These are phyloP conservation scores for Leishmania mexicana DNA, from an alignment of 208 protist species.

Conservation along the genomic window DNA sequence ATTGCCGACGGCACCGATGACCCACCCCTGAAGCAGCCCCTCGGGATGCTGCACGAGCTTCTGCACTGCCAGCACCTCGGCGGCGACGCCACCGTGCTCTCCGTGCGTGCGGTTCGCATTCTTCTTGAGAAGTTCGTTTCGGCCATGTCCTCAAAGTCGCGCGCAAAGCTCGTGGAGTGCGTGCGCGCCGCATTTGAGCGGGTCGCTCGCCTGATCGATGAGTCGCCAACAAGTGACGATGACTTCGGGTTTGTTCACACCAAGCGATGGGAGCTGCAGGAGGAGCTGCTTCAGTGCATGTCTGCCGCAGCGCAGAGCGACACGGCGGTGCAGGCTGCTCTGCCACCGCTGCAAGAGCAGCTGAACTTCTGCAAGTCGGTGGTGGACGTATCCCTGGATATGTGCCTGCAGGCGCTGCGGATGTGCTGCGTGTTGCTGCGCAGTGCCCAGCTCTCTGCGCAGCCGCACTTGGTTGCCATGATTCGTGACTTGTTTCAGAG, in stretches of 20 bases:
- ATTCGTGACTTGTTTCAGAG: constrained; percentile 36
- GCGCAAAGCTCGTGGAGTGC: constrained; percentile 21
- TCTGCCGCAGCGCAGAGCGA: constrained; percentile 36
- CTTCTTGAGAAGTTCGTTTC: constrained; percentile 71
- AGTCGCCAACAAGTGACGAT: neutral
- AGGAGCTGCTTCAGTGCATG: constrained; percentile 83
- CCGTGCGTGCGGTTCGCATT: constrained; percentile 59
- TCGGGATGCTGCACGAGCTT: constrained; percentile 26
- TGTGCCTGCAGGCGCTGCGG: constrained; percentile 65
- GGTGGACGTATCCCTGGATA: constrained; percentile 68
- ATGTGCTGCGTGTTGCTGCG: constrained; percentile 63
- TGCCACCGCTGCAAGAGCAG: constrained; percentile 59
- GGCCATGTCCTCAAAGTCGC: constrained; percentile 7
- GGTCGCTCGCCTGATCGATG: neutral
- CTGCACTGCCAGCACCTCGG: constrained; percentile 27
- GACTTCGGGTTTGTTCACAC: constrained; percentile 41
- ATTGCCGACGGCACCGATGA: constrained; percentile 32
- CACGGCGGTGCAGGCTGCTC: constrained; percentile 22
- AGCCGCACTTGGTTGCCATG: constrained; percentile 24
- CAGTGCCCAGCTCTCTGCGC: constrained; percentile 13
- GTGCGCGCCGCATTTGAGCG: constrained; percentile 9
- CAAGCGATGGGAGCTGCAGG: constrained; percentile 59
- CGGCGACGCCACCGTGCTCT: constrained; percentile 80
- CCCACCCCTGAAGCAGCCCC: constrained; percentile 8
- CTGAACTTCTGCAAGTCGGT: constrained; percentile 67